phyloP scores from a whole-genome alignment of 495 filamentous ascomycete genomes.

The Tetracladium setigerum region DNA sequence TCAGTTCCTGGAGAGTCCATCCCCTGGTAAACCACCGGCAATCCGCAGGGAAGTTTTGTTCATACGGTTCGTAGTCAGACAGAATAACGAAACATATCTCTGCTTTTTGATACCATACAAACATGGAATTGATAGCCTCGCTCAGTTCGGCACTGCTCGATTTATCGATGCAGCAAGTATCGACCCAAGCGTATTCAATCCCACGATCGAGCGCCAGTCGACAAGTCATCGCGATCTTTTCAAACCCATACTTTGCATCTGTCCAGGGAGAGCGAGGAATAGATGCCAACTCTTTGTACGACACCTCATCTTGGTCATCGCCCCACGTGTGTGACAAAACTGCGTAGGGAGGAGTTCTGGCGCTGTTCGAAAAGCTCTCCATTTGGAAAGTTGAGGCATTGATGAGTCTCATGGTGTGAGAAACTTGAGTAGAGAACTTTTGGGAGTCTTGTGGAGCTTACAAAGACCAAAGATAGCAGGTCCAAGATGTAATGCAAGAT shows the following conservation, averaged over 20 bases:
- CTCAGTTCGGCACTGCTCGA: conserved; percentile 34
- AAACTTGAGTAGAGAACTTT: no score
- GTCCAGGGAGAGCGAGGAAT: not conserved
- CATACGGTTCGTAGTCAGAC: no score
- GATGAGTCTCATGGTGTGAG: no score
- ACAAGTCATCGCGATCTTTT: conserved; percentile 30
- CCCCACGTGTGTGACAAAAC: conserved; percentile 34
- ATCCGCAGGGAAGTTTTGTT: not conserved
- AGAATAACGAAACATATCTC: no score
- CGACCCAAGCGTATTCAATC: conserved; percentile 34
- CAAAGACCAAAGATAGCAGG: no score
- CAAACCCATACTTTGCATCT: conserved; percentile 11
- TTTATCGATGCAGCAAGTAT: conserved; percentile 41
- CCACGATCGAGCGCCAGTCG: conserved; percentile 19
- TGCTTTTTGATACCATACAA: no score
- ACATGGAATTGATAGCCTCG: conserved; percentile 19
- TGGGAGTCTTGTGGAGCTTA: no score
- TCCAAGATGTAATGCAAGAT: no score
- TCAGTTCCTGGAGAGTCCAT: conserved; percentile 17
- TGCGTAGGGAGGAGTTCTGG: conserved; percentile 19
- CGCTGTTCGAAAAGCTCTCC: no score
- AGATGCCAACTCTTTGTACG: conserved; percentile 21
- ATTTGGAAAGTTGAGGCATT: no score
- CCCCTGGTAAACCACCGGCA: conserved; percentile 11
- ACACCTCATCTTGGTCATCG: conserved; percentile 20